These are phyloP conservation scores for Conticribra guillardii DNA, from an alignment of 108 stramenopile genomes.

Conservation along the genomic window DNA sequence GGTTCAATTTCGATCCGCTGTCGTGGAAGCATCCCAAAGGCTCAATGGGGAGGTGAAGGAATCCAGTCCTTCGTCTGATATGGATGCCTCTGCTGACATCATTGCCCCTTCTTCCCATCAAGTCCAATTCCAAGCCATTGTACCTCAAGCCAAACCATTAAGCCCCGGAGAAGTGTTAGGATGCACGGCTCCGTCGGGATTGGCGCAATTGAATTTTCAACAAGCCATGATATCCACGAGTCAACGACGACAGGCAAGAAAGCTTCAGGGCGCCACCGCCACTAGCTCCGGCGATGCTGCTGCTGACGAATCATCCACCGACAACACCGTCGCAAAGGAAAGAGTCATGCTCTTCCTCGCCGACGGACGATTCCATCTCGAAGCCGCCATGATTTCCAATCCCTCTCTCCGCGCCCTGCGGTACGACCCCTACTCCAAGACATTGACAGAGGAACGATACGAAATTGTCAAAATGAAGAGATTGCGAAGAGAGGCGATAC, in stretches of 20 bases:
- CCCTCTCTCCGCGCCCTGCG: conserved; percentile 86
- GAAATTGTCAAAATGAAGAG: conserved; percentile 87
- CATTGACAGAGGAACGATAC: conserved; percentile 91
- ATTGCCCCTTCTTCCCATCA: too few relatives aligned
- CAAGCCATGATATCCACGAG: conserved; percentile 10
- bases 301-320: neutral
- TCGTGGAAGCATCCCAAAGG: conserved; percentile 67
- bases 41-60: too few relatives aligned
- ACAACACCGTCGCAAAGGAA: conserved; percentile 19
- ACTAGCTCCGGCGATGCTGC: neutral
- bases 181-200: conserved; percentile 89
- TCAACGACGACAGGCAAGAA: conserved; percentile 9
- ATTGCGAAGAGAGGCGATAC: conserved; percentile 72
- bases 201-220: conserved; percentile 30
- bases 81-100: too few relatives aligned
- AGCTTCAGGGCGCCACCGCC: neutral
- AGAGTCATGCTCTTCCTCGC: conserved; percentile 92
- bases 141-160: conserved; percentile 92
- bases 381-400: conserved; percentile 97
- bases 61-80: too few relatives aligned
- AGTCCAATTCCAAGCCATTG: conserved; percentile 38
- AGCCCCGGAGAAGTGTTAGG: conserved; percentile 96
- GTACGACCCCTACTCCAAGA: conserved; percentile 97
- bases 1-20: conserved; percentile 90
- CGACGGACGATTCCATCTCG: conserved; percentile 98